Evolutionary conservation across 2,329 filamentous ascomycete genomes (phyloP).

Genomic region (Pseudocercospora ulei): DNA sequence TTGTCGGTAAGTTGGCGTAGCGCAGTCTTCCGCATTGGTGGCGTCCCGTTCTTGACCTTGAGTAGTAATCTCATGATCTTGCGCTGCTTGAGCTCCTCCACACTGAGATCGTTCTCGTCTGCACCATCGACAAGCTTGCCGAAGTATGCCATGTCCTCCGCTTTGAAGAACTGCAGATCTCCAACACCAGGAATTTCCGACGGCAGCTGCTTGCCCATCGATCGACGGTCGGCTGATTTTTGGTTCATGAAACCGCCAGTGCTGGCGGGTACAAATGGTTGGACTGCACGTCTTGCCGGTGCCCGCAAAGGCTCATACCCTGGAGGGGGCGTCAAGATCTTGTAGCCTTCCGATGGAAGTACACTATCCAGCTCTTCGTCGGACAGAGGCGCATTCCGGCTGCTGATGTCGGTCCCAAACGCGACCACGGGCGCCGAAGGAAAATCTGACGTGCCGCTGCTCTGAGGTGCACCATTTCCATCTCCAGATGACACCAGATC

Average conservation of each 20-base stretch:
- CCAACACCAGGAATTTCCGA: constrained; percentile 94
- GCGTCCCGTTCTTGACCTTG: constrained; percentile 98
- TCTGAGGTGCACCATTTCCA: constrained; percentile 52
- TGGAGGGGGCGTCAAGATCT: constrained; percentile 78
- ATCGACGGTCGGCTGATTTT: constrained; percentile 72
- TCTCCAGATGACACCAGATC: constrained; percentile 66
- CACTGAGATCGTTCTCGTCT: constrained; percentile 81
- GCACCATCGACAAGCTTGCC: constrained; percentile 91
- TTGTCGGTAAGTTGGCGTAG: constrained; percentile 96
- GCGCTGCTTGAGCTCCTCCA: constrained; percentile 92
- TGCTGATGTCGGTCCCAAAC: constrained; percentile 73
- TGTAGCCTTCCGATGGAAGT: constrained; percentile 85
- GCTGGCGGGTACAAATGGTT: constrained; percentile 57
- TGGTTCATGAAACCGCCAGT: constrained; percentile 93
- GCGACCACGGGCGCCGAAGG: constrained; percentile 36
- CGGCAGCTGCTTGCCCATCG: constrained; percentile 80
- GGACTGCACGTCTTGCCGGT: constrained; percentile 63
- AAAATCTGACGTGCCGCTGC: constrained; percentile 33
- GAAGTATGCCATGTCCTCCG: constrained; percentile 98
- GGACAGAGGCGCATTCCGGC: constrained; percentile 69
- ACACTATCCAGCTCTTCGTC: constrained; percentile 91
- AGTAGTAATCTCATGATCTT: constrained; percentile 96
- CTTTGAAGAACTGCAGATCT: constrained; percentile 95
- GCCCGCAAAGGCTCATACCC: constrained; percentile 80
- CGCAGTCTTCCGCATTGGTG: constrained; percentile 96